A percentile compares a stretch with the other conserved stretches of the same genome.
Evolutionary conservation across 1,284 basidiomycete genomes (phyloP).

Genomic region (Leccinum angustisporum): DNA sequence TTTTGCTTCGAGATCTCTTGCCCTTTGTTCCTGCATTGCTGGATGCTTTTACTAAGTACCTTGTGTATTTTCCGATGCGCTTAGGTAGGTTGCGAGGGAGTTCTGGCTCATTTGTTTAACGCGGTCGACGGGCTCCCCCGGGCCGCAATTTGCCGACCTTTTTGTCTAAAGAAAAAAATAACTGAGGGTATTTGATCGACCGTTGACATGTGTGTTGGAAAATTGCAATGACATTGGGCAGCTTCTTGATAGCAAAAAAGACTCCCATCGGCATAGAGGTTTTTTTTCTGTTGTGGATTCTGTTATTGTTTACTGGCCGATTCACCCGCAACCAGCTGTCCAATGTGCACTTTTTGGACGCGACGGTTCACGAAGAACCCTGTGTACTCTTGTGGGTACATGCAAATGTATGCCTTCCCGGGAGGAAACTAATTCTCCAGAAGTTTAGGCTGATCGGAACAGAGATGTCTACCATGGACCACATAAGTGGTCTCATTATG

Average conservation of each 20-base stretch:
- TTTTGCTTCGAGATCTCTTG: conserved; percentile 3
- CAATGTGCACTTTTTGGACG: conserved; percentile 66
- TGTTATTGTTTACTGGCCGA: background rate
- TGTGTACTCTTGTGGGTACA: conserved; percentile 57
- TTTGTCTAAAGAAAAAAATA: background rate
- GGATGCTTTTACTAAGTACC: conserved; percentile 20
- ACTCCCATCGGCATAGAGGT: conserved; percentile 1
- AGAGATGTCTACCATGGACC: conserved; percentile 48
- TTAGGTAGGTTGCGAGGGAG: conserved; percentile 21
- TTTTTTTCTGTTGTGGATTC: background rate
- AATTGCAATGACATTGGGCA: background rate
- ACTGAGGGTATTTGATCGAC: background rate
- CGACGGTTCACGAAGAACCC: conserved; percentile 63
- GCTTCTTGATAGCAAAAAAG: background rate
- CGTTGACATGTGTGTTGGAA: conserved; percentile 6
- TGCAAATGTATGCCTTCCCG: conserved; percentile 59
- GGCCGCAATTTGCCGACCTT: background rate
- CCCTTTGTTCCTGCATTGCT: conserved; percentile 12
- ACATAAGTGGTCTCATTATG: conserved; percentile 47
- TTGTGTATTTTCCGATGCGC: conserved; percentile 24
- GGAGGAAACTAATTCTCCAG: conserved; percentile 45
- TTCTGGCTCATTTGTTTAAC: background rate
- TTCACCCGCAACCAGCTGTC: conserved; percentile 41
- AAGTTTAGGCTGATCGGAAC: conserved; percentile 62
- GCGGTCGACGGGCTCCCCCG: background rate